Base-by-base conservation (phyloP, 1,284 basidiomycete species). In the Mycocalia duriaeana region DNA sequence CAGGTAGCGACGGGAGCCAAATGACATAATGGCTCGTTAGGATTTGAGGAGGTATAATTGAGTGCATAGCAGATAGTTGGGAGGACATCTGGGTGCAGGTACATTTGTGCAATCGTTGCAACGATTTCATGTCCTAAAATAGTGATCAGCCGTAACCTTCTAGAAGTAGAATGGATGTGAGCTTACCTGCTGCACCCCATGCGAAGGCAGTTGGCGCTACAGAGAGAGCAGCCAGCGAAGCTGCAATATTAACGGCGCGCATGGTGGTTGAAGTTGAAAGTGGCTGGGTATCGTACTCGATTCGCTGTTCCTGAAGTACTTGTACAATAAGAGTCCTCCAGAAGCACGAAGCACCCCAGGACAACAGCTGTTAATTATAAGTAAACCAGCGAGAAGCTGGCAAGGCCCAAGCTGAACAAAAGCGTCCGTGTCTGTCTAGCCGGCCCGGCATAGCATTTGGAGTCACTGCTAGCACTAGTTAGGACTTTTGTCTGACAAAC, bases 81-180 rank as follows among this genome's bases (percentile, higher is more conserved):
- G 45, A 85, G 75, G 1, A 89, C 85, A 2, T 71, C 71, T 0
- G 90, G 89, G 60, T 91, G 81, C 3, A 96, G 76, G 63, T 95
- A 83, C 47, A 93, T 89, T 64, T 96, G 90, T 0, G 94, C 93
- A 48, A 97, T 91, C 4, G 92, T 94, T 2, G 92, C 94, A 1
- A 93, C 81, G 40, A 95, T 88, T 69, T 94, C 88, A 57, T 96
- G 93, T 13, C 93, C 92, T 77, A 59, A 11, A 40, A 31, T 25
- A 31, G 20, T 39, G 25, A 22, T 43, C 8, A 47, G 45, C 13
- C 19, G 22, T 13, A 18, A 4, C 6, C 31, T 8, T 22, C 18
- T 3, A 18, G 8, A 13, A 26, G 13, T 14, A 14, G 4, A 25
- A 42, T n/a, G 35, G 22, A 20, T 34, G 25, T 36, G 23, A 23